Base-by-base conservation (phyloP, 148 eudicot genomes). In the Simmondsia chinensis region DNA sequence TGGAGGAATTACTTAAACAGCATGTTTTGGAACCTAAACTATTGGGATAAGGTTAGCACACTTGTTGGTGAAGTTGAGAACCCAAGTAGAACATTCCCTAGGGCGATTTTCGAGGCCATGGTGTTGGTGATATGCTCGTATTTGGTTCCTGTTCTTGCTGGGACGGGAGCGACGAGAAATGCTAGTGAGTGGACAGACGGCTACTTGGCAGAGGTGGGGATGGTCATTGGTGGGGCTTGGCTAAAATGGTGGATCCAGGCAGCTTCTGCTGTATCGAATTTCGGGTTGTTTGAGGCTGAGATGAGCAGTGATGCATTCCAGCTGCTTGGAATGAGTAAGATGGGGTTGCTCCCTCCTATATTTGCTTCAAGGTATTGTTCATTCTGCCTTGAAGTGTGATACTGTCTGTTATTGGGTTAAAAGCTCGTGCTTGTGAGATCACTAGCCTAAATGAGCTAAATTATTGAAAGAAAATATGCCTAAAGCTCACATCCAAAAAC, bases 31-130 rank as follows among this genome's bases (percentile, higher is more conserved):
- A 86, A 86, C 40, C 45, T 85, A 55, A 85, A 85, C 38, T 85
- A 77, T 24, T 85, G 95, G 95, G 95, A 85, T 50, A 75, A 75
- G 48, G 87, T 79, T n/a, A 86, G 95, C 57, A 86, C 95, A 0
- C 51, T 86, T 22, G 83, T 74, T 7, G 95, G 91, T 28, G 95
- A 86, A 70, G 63, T 86, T 32, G 70, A 81, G 20, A 68, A 82
- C 21, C 87, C 91, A 3, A 49, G 72, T 28, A 54, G 50, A 46
- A 78, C 72, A 4, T 78, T 86, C 46, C 95, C 91, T 0, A 82
- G 63, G 66, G 96, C 82, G 5, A 41, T 72, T 24, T 52, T 73
- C 39, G 80, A 79, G 44, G 87, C 96, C 2, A 65, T 82, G 4
- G 32, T 82, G 28, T 57, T 82, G 58, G 93, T 79, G 21, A 48